These are phyloP conservation scores for Lactifluus pinguis DNA, from an alignment of 768 basidiomycete genomes.

Conservation along the genomic window DNA sequence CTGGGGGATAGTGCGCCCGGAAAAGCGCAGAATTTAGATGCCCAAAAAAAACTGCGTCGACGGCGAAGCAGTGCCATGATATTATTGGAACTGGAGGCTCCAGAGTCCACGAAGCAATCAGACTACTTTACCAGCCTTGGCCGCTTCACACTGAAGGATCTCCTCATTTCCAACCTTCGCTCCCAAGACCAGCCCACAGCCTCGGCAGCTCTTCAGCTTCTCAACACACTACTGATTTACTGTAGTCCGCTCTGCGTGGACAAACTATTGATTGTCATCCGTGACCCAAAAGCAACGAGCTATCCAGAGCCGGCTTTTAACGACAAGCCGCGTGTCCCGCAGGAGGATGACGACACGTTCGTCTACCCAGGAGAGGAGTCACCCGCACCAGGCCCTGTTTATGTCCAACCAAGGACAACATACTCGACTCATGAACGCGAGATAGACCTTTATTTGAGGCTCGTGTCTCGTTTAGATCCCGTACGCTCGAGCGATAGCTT, in stretches of 20 bases:
- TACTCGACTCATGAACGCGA: constrained; percentile 78
- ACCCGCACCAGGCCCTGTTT: constrained; percentile 22
- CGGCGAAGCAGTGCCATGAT: constrained; percentile 86
- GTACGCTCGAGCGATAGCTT: constrained; percentile 60
- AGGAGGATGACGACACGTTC: constrained; percentile 37
- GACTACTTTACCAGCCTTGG: constrained; percentile 84
- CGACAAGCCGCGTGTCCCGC: constrained; percentile 2
- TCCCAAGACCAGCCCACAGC: constrained; percentile 57
- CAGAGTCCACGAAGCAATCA: constrained; percentile 57
- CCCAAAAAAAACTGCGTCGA: constrained; percentile 40
- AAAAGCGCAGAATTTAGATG: constrained; percentile 30
- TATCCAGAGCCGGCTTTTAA: constrained; percentile 51
- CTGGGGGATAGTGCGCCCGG: constrained; percentile 31
- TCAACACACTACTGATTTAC: constrained; percentile 63
- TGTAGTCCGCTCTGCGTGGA: constrained; percentile 60
- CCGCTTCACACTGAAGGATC: constrained; percentile 86
- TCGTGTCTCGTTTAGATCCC: constrained; percentile 72
- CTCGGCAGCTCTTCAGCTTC: constrained; percentile 71
- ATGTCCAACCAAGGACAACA: constrained; percentile 61
- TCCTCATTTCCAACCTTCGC: constrained; percentile 69
- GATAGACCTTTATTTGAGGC: constrained; percentile 68
- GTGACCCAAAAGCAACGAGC: constrained; percentile 63
- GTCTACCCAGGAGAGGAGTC: constrained; percentile 33
- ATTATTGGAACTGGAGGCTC: constrained; percentile 80
- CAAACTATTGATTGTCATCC: constrained; percentile 60